Base-by-base conservation (phyloP, 805 yeast genomes). In the Candida maris region DNA sequence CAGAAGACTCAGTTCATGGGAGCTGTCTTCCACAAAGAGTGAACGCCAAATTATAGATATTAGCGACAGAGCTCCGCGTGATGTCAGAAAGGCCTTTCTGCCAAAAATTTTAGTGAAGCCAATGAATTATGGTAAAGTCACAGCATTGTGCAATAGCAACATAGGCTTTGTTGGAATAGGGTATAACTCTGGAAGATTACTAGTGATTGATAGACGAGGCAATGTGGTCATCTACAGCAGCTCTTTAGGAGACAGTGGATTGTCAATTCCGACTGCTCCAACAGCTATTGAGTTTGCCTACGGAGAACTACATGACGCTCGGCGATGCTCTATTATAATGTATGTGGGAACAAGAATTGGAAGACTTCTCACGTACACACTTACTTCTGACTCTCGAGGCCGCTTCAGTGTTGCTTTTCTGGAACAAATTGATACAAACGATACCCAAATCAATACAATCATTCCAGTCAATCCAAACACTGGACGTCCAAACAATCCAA, bases 81-180 rank as follows among this genome's bases (percentile, higher is more conserved):
- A 62, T 30, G 34, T 75, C 6, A 66, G 62, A 38, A 80, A 76
- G 38, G 89, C 88, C 0, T 80, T 80, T 44, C 48, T 82, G 46
- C 89, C 91, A 0, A 64, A 68, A 30, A 65, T 70, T 2, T 46
- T 79, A 13, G 64, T 69, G 27, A 70, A 72, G 13, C 53, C 64
- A 8, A 24, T 39, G 25, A 61, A 61, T 24, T 53, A 59, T 34
- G 77, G 79, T 0, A 55, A 55, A 4, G 79, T 85, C 7, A 67
- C 89, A 0, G 73, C 85, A 1, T 42, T 89, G 32, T 69, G 73
- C 37, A 74, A 84, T 57, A 80, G 89, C 42, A 73, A 81, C 44
- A 68, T 87, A 32, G 96, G 96, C 0, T 89, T 93, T 63, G 85
- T 83, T 6, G 93, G 84, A 0, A 66, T 85, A 27, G 95, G 85